Conservation (phyloP, 257 asterid genomes). For the Solanum chaucha region DNA sequence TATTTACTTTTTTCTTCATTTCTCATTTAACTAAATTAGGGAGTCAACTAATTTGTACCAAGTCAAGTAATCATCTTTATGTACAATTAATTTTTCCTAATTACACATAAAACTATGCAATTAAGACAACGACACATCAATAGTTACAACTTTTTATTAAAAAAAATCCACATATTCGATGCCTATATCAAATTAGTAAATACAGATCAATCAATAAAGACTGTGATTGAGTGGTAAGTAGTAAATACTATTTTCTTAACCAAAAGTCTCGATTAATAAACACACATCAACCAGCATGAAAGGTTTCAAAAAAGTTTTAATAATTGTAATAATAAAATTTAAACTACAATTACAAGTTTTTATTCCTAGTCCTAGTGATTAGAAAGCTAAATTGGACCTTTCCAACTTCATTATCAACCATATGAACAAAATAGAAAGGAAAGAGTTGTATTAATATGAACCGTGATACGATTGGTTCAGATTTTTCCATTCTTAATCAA, state of each 20-base stretch:
- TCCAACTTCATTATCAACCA: background rate
- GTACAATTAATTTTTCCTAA: background rate
- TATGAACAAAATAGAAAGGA: background rate
- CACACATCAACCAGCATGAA: background rate
- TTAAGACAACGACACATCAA: background rate
- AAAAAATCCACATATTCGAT: background rate
- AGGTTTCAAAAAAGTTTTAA: background rate
- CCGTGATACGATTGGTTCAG: background rate
- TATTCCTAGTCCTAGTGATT: background rate
- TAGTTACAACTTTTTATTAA: background rate
- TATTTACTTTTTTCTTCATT: background rate
- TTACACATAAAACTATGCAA: background rate
- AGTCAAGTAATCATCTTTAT: background rate
- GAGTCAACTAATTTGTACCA: background rate
- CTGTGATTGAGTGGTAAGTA: no score
- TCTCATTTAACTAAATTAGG: background rate
- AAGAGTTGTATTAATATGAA: background rate
- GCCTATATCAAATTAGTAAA: background rate
- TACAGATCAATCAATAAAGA: background rate
- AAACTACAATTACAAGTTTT: background rate
- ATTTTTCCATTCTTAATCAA: background rate
- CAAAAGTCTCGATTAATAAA: no score
- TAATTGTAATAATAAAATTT: background rate
- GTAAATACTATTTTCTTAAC: no score
- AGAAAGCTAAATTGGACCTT: background rate